phyloP scores from a whole-genome alignment of 1,284 basidiomycete species.

The Ceratorhiza oryzae-sativae region DNA sequence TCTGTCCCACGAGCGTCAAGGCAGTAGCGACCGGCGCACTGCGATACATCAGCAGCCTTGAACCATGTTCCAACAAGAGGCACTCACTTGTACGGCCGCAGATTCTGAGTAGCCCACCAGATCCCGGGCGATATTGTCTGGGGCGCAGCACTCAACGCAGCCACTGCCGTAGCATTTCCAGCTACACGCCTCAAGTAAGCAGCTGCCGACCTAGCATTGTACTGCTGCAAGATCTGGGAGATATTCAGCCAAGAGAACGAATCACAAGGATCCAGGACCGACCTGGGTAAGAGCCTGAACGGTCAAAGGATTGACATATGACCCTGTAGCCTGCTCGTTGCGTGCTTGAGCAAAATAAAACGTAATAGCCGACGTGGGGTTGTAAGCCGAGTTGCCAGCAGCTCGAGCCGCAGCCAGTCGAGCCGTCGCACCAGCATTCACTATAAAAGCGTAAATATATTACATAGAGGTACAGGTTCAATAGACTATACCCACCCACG shows the following conservation, averaged over 20 bases:
- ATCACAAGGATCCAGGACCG: background rate
- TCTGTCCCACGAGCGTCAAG: constrained; percentile 56
- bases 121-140: constrained; percentile 52
- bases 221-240: constrained; percentile 40
- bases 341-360: constrained; percentile 48
- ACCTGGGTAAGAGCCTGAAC: constrained; percentile 13
- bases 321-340: constrained; percentile 39
- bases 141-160: constrained; percentile 55
- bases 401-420: constrained; percentile 48
- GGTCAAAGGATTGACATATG: constrained; percentile 37
- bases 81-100: constrained; percentile 52
- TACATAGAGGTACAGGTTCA: constrained; percentile 1
- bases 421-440: constrained; percentile 49
- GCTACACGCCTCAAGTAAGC: constrained; percentile 46
- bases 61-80: background rate
- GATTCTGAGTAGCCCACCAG: constrained; percentile 50
- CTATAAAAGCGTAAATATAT: constrained; percentile 41
- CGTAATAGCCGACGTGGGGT: constrained; percentile 49
- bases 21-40: constrained; percentile 55
- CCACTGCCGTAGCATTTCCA: constrained; percentile 55
- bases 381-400: constrained; percentile 50
- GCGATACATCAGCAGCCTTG: constrained; percentile 36
- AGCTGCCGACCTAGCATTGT: constrained; percentile 47
- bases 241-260: background rate
- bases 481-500: constrained; percentile 47